Evolutionary conservation across 75 land plant species (phyloP), one percentile per base, ranked within the genome.

Genomic region (Chamaecyparis obtusa): DNA sequence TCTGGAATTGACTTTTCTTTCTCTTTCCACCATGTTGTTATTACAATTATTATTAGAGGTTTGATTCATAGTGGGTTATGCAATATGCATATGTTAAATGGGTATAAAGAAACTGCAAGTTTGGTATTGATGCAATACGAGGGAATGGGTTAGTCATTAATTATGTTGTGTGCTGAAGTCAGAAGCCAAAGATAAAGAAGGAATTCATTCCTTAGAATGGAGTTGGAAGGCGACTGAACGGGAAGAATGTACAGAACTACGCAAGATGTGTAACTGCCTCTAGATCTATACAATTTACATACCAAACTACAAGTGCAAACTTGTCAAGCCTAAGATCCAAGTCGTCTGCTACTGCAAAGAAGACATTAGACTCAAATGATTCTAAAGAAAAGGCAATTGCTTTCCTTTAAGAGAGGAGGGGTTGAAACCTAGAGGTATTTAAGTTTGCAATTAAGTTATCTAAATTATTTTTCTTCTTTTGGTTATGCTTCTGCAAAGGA

Each of bases 211-310:
- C 90, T 46, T 89, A 86, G 41, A 56, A 88, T 41, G 90, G 90
- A 64, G 54, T 87, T 56, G 90, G 90, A 80, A 89, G 90, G 85
- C 82, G 90, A 79, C 6, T 89, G 27, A 88, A 89, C 87, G 90
- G 90, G 32, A 89, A 86, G 48, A 39, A 85, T 13, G 17, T 49
- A 4, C 80, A 83, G 41, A 13, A 51, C 21, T 87, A 77, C 13
- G 72, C 69, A 27, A 24, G 46, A 49, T 85, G 77, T 19, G 46
- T 41, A 85, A 85, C 15, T 85, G 17, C 37, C 30, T 48, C 86
- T 27, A 37, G 6, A 67, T 13, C 46, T 57, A 80, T 10, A 8
- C 21, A 35, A 30, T 54, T 41, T 3, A 36, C 43, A 57, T 39
- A 8, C 57, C 41, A 51, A 9, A 21, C 32, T 84, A 60, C 85